Percentiles rank a stretch among this genome's conserved stretches.
Evolutionary conservation across 257 asterid genomes (phyloP).

Genomic region (Fraxinus excelsior): DNA sequence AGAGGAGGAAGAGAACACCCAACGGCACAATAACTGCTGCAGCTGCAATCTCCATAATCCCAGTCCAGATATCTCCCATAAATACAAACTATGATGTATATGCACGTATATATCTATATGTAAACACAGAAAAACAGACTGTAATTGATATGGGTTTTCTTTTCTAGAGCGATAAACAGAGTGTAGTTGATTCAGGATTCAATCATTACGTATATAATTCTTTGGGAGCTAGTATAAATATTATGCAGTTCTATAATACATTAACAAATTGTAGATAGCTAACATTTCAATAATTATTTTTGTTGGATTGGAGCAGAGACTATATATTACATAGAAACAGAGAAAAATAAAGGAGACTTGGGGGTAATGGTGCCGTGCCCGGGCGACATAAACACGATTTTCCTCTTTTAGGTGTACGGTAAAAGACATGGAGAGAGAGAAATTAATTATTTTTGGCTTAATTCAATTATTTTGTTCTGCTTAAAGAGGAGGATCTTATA

Average conservation of each 20-base stretch:
- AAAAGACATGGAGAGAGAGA: too few species aligned
- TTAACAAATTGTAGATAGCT: not conserved
- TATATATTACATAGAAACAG: not conserved
- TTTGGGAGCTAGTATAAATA: not conserved
- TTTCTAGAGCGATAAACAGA: not conserved
- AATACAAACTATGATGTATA: slow-evolving; percentile 16
- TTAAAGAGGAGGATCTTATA: too few species aligned
- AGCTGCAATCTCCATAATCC: slow-evolving; percentile 63
- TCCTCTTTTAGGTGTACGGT: too few species aligned
- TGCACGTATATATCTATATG: too few species aligned
- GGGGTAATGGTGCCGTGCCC: not conserved
- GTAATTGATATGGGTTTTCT: not conserved
- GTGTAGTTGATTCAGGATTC: not conserved
- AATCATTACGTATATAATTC: not conserved
- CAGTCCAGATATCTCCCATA: slow-evolving; percentile 6
- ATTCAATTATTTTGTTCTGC: too few species aligned
- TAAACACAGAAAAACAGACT: not conserved
- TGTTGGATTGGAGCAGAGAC: not conserved
- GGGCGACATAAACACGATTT: too few species aligned
- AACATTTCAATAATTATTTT: not conserved
- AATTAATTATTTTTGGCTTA: too few species aligned
- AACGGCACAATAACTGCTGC: slow-evolving; percentile 79
- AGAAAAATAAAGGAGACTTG: not conserved
- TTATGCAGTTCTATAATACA: not conserved
- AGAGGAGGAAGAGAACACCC: slow-evolving; percentile 85